phyloP scores from a whole-genome alignment of 148 eudicot species.

The Spergularia bocconei region DNA sequence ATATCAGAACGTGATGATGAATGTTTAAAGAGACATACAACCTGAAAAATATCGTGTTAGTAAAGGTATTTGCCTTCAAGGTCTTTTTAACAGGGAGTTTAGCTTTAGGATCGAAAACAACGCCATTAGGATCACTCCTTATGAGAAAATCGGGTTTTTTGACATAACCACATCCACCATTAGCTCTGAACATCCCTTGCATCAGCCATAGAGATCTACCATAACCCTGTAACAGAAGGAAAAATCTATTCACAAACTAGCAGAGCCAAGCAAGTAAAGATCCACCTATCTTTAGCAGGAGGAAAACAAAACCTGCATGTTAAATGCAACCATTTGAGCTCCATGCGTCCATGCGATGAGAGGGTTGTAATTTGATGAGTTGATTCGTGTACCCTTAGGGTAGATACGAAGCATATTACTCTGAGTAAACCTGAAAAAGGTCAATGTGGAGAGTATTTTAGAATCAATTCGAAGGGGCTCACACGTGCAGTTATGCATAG shows the following conservation, averaged over 20 bases:
- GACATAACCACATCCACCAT: slow-evolving; percentile 86
- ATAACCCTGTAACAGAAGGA: slow-evolving; percentile 46
- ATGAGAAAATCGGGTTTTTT: slow-evolving; percentile 68
- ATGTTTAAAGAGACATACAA: neutral
- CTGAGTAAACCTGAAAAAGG: slow-evolving; percentile 66
- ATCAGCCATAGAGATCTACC: slow-evolving; percentile 79
- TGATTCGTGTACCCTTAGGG: slow-evolving; percentile 74
- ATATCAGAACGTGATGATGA: slow-evolving; percentile 12
- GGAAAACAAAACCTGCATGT: slow-evolving; percentile 63
- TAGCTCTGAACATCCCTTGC: slow-evolving; percentile 86
- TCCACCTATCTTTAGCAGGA: neutral
- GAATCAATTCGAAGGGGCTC: neutral
- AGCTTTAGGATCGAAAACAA: slow-evolving; percentile 53
- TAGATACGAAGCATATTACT: slow-evolving; percentile 70
- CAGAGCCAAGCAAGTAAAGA: neutral
- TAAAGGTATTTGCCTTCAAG: slow-evolving; percentile 49
- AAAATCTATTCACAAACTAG: slow-evolving; percentile 6
- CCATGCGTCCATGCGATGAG: slow-evolving; percentile 85
- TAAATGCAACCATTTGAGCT: slow-evolving; percentile 93
- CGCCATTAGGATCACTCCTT: slow-evolving; percentile 36
- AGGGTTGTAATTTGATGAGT: slow-evolving; percentile 84
- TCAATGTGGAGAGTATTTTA: neutral
- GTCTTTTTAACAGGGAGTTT: slow-evolving; percentile 39
- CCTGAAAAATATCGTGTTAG: neutral
- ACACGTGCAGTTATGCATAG: neutral